phyloP scores from a whole-genome alignment of 2,329 filamentous ascomycete species.

The Aquanectria penicillioides region DNA sequence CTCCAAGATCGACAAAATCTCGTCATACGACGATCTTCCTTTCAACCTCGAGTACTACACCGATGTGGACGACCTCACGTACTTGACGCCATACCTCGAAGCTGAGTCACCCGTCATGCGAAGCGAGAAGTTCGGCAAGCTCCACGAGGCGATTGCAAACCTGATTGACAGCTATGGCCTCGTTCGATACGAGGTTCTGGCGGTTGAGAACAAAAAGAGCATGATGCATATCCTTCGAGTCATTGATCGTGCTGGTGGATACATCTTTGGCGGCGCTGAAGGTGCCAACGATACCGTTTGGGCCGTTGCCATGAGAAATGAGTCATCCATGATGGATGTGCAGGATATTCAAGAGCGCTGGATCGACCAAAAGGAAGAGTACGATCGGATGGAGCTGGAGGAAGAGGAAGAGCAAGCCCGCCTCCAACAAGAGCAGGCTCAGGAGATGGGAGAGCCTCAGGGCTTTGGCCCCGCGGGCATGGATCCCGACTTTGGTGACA shows the following conservation, averaged over 20 bases:
- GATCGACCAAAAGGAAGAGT: slow-evolving; percentile 89
- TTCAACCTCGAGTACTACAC: slow-evolving; percentile 99
- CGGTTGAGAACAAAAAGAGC: slow-evolving; percentile 95
- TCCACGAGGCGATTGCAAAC: slow-evolving; percentile 88
- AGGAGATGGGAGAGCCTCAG: slow-evolving; percentile 47
- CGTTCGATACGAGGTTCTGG: slow-evolving; percentile 91
- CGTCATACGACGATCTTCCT: slow-evolving; percentile 83
- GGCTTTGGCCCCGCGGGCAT: slow-evolving; percentile 38
- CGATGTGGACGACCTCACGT: slow-evolving; percentile 91
- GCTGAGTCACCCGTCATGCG: slow-evolving; percentile 77
- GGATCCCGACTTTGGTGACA: slow-evolving; percentile 62
- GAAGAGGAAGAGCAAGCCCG: slow-evolving; percentile 80
- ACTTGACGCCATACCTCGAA: slow-evolving; percentile 83
- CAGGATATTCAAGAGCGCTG: slow-evolving; percentile 95
- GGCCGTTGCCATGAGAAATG: slow-evolving; percentile 90
- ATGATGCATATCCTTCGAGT: slow-evolving; percentile 93
- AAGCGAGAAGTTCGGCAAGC: slow-evolving; percentile 79
- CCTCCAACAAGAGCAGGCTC: slow-evolving; percentile 49
- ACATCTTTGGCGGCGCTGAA: slow-evolving; percentile 90
- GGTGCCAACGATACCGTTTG: slow-evolving; percentile 97
- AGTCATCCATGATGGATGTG: slow-evolving; percentile 79
- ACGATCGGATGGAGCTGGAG: slow-evolving; percentile 81
- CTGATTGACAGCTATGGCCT: slow-evolving; percentile 91
- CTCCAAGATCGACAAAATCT: slow-evolving; percentile 96
- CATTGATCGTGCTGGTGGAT: slow-evolving; percentile 91